Base-by-base conservation (phyloP, 2,329 filamentous ascomycete genomes). In the Colletotrichum tabaci region DNA sequence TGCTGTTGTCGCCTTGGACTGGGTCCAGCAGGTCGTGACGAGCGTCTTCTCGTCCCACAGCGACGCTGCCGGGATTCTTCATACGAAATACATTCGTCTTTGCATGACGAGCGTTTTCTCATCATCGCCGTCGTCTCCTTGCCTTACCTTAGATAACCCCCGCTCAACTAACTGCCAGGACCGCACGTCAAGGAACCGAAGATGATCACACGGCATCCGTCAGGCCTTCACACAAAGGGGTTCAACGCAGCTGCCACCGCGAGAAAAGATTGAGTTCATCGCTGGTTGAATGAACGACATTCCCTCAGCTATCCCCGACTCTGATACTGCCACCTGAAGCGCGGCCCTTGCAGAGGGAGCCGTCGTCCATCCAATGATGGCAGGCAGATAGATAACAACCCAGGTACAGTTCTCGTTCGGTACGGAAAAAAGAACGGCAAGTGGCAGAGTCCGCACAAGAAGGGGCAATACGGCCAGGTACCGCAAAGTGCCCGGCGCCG, bases 361-460 rank as follows among this genome's bases (percentile, higher is more conserved):
- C 26, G 13, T 50, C 58, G 58, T 68, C 68, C 65, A 46, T 71
- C 65, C 68, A 68, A 68, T 71, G 21, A 26, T 58, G 15, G 16
- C 35, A 23, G 38, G 46, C 53, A 53, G 26, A 55, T 63, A 53
- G 26, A 55, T 63, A 53, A 53, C 40, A 8, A 30, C 30, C 44
- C 65, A 68, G 53, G 58, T 49, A 67, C 67, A 8, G 57, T 62
- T 62, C 23, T 50, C 18, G 38, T 44, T 53, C 26, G n/a, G 52
- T 38, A 53, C 53, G 52, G 47, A 67, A 56, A 62, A 40, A 44
- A 58, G 44, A 35, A 61, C 23, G 38, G 6, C 46, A 18, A 58
- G n/a, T 23, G 23, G 21, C 35, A 38, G n/a, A 16, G 46, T 61
- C 10, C 40, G 15, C 46, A 40, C 30, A 30, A 30, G 46, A 47